phyloP scores from a whole-genome alignment of 441 rosid species.

The Viola pubescens region DNA sequence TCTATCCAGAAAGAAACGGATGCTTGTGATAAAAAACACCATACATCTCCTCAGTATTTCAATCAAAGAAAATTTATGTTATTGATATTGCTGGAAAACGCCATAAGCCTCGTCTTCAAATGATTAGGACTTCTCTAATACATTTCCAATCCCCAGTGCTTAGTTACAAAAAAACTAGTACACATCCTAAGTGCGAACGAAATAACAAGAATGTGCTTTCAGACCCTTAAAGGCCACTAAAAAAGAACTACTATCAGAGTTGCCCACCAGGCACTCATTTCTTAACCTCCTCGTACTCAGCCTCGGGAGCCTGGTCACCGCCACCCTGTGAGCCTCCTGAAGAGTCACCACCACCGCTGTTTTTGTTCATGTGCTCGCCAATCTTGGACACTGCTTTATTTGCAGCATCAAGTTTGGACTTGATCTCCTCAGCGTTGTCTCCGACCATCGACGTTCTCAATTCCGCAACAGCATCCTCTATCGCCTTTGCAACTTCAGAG shows the following conservation, averaged over 20 bases:
- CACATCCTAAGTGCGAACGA: conserved; percentile 9
- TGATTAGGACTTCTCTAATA: conserved; percentile 14
- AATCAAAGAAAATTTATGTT: neutral
- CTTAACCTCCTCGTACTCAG: conserved; percentile 92
- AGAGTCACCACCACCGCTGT: conserved; percentile 41
- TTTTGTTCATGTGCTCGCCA: conserved; percentile 76
- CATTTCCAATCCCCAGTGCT: conserved; percentile 12
- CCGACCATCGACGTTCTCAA: conserved; percentile 55
- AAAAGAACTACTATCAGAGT: neutral
- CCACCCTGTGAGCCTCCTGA: conserved; percentile 54
- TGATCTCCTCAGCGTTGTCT: conserved; percentile 60
- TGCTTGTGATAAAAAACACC: neutral
- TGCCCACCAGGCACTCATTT: conserved; percentile 34
- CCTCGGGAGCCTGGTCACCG: conserved; percentile 71
- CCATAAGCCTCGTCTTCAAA: conserved; percentile 8
- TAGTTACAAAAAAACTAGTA: conserved; percentile 25
- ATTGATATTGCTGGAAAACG: conserved; percentile 7
- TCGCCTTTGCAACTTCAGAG: conserved; percentile 58
- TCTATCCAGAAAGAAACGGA: too few relatives aligned
- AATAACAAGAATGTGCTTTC: conserved; percentile 4
- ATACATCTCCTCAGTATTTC: neutral
- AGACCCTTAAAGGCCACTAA: neutral
- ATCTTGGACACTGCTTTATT: conserved; percentile 89
- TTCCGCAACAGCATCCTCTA: conserved; percentile 61
- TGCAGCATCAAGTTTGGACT: conserved; percentile 68